These are phyloP conservation scores for Bretschneidera sinensis DNA, from an alignment of 345 rosid species.

Conservation along the genomic window DNA sequence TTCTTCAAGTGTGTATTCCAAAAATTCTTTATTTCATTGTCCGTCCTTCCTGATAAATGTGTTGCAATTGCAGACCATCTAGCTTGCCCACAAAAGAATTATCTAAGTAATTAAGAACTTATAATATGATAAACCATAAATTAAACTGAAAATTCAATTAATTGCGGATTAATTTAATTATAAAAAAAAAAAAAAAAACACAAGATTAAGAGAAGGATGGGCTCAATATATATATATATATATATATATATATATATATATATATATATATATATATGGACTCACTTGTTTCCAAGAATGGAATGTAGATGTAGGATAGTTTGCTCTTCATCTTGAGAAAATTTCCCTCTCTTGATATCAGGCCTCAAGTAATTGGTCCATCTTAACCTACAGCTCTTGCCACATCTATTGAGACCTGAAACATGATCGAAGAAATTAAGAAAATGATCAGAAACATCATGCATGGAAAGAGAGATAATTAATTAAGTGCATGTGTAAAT, in stretches of 20 bases:
- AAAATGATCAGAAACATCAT: too few species aligned
- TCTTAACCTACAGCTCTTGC: slow-evolving; percentile 80
- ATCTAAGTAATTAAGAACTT: too few species aligned
- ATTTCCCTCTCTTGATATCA: slow-evolving; percentile 75
- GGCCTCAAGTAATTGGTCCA: slow-evolving; percentile 85
- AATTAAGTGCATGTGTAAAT: not conserved
- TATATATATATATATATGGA: too few species aligned
- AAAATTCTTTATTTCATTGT: slow-evolving; percentile 62
- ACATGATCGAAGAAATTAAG: slow-evolving; percentile 2
- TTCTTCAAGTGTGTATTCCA: slow-evolving; percentile 75
- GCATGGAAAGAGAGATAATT: not conserved
- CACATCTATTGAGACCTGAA: slow-evolving; percentile 79
- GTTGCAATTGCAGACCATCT: slow-evolving; percentile 76
- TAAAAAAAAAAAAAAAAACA: too few species aligned
- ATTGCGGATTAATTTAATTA: too few species aligned
- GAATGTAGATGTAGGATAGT: slow-evolving; percentile 77
- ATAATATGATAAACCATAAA: too few species aligned
- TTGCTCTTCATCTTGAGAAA: slow-evolving; percentile 73
- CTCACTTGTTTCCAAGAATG: slow-evolving; percentile 71
- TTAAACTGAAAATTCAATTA: too few species aligned
- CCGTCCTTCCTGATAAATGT: slow-evolving; percentile 60
- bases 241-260: too few species aligned
- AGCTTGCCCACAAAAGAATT: not conserved
- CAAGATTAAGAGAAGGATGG: too few species aligned
- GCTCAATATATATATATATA: too few species aligned